Percentiles rank a stretch among this genome's conserved stretches.
Conservation (phyloP, 306 rosid species). For the Albizia julibrissin region DNA sequence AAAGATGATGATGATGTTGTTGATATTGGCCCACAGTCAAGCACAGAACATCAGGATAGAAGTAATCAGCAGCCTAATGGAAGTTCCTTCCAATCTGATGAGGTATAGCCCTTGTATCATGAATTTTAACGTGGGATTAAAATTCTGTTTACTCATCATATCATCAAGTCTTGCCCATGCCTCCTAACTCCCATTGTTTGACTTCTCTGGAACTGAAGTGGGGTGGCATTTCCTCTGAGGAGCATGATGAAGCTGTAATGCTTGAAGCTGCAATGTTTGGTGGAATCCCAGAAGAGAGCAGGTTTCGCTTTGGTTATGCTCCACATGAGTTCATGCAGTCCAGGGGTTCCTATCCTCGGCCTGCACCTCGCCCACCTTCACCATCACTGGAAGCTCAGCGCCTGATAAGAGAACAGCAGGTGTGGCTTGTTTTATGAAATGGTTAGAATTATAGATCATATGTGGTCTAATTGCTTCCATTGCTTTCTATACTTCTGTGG, state of each 20-base stretch:
- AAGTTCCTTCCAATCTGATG: conserved; percentile 56
- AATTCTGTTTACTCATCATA: conserved; percentile 10
- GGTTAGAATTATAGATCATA: conserved; percentile 10
- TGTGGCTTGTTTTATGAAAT: not conserved
- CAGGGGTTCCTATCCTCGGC: conserved; percentile 49
- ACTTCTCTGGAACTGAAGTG: conserved; percentile 58
- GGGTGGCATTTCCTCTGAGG: conserved; percentile 98
- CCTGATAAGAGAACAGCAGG: conserved; percentile 54
- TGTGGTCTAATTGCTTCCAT: conserved; percentile 16
- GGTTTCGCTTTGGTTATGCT: conserved; percentile 64
- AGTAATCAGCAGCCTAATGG: conserved; percentile 39
- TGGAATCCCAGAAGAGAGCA: conserved; percentile 80
- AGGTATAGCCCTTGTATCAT: conserved; percentile 45
- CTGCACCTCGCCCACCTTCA: conserved; percentile 81
- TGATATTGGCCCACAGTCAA: conserved; percentile 48
- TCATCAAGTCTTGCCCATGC: not conserved
- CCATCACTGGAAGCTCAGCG: conserved; percentile 94
- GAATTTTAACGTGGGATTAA: conserved; percentile 22
- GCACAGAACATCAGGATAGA: conserved; percentile 40
- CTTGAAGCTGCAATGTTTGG: conserved; percentile 99
- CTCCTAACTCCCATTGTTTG: conserved; percentile 20
- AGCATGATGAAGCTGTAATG: conserved; percentile 99
- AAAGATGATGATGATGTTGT: conserved; percentile 45
- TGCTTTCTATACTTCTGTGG: conserved; percentile 23
- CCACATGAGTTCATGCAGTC: conserved; percentile 71